phyloP scores from a whole-genome alignment of 495 filamentous ascomycete species.

The Lasiosphaeria miniovina region DNA sequence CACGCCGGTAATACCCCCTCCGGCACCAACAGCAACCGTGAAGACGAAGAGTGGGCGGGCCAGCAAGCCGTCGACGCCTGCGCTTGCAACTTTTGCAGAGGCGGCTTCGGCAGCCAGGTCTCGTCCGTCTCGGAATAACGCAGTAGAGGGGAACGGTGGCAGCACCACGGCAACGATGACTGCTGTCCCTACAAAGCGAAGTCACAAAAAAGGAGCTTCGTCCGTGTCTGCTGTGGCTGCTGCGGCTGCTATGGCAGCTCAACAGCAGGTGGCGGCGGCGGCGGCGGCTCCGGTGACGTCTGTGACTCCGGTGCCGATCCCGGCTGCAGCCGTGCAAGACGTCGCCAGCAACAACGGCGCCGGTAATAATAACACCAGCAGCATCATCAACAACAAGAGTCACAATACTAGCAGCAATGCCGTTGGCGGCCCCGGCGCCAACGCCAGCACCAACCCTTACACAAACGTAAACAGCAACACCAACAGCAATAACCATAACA shows the following conservation, averaged over 20 bases:
- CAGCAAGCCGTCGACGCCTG: conserved; percentile 64
- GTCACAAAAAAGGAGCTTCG: conserved; percentile 63
- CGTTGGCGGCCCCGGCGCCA: no score
- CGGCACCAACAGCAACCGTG: conserved; percentile 25
- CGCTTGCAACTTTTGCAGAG: conserved; percentile 50
- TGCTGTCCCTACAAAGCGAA: conserved; percentile 49
- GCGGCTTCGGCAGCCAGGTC: conserved; percentile 22
- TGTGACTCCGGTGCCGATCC: neutral
- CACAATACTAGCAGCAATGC: no score
- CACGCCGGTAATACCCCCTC: conserved; percentile 30
- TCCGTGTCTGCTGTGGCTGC: conserved; percentile 36
- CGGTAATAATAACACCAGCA: neutral
- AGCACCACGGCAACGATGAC: conserved; percentile 1
- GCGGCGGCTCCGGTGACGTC: neutral
- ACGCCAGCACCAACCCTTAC: no score
- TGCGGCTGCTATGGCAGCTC: neutral
- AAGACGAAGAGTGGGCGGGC: conserved; percentile 56
- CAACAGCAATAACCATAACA: neutral
- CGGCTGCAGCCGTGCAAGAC: neutral
- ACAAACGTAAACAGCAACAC: neutral
- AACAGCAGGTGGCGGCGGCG: neutral
- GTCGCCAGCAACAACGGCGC: neutral
- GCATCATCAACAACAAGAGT: no score
- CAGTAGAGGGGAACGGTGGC: conserved; percentile 9
- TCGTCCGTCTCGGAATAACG: conserved; percentile 23